Evolutionary conservation across 768 basidiomycete species (phyloP), one percentile per base, ranked within the genome.

Genomic region (Russula griseocarnosa): DNA sequence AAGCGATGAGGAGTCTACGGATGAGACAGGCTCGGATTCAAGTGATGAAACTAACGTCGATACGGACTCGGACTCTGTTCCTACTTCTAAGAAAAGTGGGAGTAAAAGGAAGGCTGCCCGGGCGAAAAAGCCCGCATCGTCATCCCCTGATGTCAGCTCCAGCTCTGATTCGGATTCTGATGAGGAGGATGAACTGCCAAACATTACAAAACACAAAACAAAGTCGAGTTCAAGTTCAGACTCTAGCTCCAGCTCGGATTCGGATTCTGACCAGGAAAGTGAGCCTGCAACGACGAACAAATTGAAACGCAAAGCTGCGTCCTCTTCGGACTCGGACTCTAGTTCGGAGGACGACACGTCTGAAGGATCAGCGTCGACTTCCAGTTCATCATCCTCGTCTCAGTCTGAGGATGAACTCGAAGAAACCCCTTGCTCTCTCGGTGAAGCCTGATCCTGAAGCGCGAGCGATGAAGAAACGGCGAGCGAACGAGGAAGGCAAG

Each of bases 221-320:
- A 70, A 62, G 34, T 51, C 69, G 14, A 64, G 67, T 18, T 71
- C 72, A 5, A 57, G 52, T 56, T 71, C 74, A 11, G 65, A 57
- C 61, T 67, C 69, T n/a, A 71, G 71, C 66, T 71, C 73, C 3
- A 59, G 61, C 46, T 56, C 58, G 11, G 11, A 6, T 13, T 57
- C 57, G 1, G 60, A 61, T 40, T 56, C 65, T 40, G 66, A 51
- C 14, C 46, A 51, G 13, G 42, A n/a, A 22, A 62, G 20, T 71
- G 70, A 53, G 63, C 66, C 49, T 68, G 69, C 14, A 63, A 68
- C 57, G 49, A 26, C 44, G 34, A 60, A 60, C 22, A 42, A 55
- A 49, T n/a, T 20, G 16, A 44, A 32, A 11, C 58, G 34, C 16
- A 61, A 44, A 38, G 44, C 50, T 30, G 44, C 50, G 16, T 55